Base-by-base conservation (phyloP, 225 moss, liverwort and hornwort species). In the Rhytidiadelphus loreus region DNA sequence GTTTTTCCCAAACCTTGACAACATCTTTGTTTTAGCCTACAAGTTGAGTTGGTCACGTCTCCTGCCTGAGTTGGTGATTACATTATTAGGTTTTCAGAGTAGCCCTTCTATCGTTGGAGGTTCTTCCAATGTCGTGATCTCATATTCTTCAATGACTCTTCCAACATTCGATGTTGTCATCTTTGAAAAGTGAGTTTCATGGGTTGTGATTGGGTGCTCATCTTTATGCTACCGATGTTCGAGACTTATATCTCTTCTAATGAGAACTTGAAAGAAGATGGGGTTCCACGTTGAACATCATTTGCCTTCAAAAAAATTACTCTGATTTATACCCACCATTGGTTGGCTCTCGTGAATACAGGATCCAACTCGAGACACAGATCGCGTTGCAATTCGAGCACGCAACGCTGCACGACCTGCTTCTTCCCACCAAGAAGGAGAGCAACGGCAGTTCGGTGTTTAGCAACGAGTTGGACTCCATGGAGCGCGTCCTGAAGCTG, bases 381-480 rank as follows among this genome's bases (percentile, higher is more conserved):
- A 94, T 94, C 28, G 92, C 95, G 5, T 55, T 92, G 41, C 94
- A 94, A 59, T 85, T 95, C 50, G 98, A 98, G 89, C 84, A 95
- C 7, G 95, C 97, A 4, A 93, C 90, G 24, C 91, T 96, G 10
- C 86, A 93, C 39, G 98, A 97, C 63, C 89, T 96, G 53, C 90
- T 96, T 43, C 94, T 94, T 28, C 96, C 95, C 56, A 91, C 89
- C 85, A 95, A 93, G 86, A 86, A 89, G 78, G 90, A 91, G n/a
- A 93, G 92, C 77, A 95, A 88, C 56, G 87, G 62, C 65, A 86
- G 74, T 46, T 75, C 35, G 52, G 77, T 89, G 44, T 86, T 92
- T 55, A 85, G 50, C 16, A 56, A 65, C 76, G 92, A 93, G 85
- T n/a, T 94, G 7, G 93, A 93, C 13, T 89, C 92, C 10, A 93